phyloP scores from a whole-genome alignment of 192 early-diverging fungal genomes.

The Backusella luteola region DNA sequence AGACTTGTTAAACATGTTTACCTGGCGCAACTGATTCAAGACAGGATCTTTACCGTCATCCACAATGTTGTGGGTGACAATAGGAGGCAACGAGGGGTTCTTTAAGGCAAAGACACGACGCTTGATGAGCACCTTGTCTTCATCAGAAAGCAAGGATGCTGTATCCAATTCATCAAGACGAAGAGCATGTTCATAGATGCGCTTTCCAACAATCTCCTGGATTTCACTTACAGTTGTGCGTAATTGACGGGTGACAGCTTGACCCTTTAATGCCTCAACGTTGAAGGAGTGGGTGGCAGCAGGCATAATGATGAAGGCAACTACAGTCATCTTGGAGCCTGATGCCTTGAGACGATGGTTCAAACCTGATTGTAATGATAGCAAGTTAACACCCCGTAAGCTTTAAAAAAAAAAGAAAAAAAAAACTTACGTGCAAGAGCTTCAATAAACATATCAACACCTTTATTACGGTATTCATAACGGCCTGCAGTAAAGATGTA shows the following conservation, averaged over 20 bases:
- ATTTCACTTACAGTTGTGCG: slow-evolving; percentile 87
- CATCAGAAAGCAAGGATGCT: slow-evolving; percentile 69
- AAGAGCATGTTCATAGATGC: slow-evolving; percentile 84
- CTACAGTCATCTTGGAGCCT: slow-evolving; percentile 86
- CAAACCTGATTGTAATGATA: slow-evolving; percentile 51
- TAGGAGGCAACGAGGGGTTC: slow-evolving; percentile 83
- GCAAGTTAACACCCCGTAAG: not conserved
- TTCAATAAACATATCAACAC: slow-evolving; percentile 97
- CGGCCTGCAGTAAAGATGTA: slow-evolving; percentile 98
- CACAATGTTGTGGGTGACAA: slow-evolving; percentile 96
- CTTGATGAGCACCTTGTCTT: slow-evolving; percentile 89
- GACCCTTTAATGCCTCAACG: slow-evolving; percentile 94
- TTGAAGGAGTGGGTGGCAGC: slow-evolving; percentile 89
- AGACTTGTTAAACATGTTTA: slow-evolving; percentile 85
- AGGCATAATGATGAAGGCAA: slow-evolving; percentile 96
- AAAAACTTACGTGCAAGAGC: slow-evolving; percentile 75
- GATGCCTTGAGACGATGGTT: slow-evolving; percentile 81
- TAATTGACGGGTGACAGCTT: slow-evolving; percentile 95
- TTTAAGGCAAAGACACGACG: slow-evolving; percentile 94
- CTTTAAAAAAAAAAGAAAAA: not conserved
- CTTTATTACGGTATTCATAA: slow-evolving; percentile 98
- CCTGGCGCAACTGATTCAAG: slow-evolving; percentile 72
- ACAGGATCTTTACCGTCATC: slow-evolving; percentile 87
- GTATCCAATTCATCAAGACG: slow-evolving; percentile 74
- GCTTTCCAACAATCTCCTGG: slow-evolving; percentile 75